A percentile compares a stretch with the other conserved stretches of the same genome.
These are phyloP conservation scores for Saccharata proteae DNA, from an alignment of 2,329 filamentous ascomycete genomes.

Conservation along the genomic window DNA sequence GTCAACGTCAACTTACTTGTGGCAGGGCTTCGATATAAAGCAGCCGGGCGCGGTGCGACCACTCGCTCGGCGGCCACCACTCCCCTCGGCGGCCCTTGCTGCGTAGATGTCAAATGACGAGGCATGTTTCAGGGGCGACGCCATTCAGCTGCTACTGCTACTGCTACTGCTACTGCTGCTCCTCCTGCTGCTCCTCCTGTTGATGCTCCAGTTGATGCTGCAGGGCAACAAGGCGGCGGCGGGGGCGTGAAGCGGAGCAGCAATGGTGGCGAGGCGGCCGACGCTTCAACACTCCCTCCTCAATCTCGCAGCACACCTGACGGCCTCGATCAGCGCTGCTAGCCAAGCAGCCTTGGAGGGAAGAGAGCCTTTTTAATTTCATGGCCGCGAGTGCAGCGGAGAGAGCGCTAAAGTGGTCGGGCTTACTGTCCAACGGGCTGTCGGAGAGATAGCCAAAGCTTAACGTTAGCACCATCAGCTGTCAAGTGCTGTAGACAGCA, in stretches of 20 bases:
- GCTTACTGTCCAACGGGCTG: too few relatives aligned
- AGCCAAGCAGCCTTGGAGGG: too few relatives aligned
- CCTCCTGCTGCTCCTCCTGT: background rate
- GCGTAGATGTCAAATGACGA: constrained; percentile 7
- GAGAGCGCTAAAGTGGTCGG: too few relatives aligned
- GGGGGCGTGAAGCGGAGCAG: background rate
- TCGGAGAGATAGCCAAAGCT: constrained; percentile 2
- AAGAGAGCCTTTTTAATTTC: background rate
- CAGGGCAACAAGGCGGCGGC: background rate
- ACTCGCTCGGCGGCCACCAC: too few relatives aligned
- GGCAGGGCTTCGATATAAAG: background rate
- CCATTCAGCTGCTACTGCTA: background rate
- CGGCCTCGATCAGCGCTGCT: too few relatives aligned
- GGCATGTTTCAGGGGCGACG: constrained; percentile 5
- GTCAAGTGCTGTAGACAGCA: constrained; percentile 4
- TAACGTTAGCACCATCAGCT: constrained; percentile 5
- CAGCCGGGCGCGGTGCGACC: constrained; percentile 5
- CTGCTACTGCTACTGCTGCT: constrained; percentile 1
- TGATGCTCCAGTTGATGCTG: background rate
- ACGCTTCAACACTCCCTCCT: too few relatives aligned
- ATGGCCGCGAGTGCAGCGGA: background rate
- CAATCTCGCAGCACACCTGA: too few relatives aligned
- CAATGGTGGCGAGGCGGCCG: background rate
- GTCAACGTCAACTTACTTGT: too few relatives aligned
- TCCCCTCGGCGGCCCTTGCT: constrained; percentile 3